These are phyloP conservation scores for Mycena sanguinolenta DNA, from an alignment of 768 basidiomycete genomes.

Conservation along the genomic window DNA sequence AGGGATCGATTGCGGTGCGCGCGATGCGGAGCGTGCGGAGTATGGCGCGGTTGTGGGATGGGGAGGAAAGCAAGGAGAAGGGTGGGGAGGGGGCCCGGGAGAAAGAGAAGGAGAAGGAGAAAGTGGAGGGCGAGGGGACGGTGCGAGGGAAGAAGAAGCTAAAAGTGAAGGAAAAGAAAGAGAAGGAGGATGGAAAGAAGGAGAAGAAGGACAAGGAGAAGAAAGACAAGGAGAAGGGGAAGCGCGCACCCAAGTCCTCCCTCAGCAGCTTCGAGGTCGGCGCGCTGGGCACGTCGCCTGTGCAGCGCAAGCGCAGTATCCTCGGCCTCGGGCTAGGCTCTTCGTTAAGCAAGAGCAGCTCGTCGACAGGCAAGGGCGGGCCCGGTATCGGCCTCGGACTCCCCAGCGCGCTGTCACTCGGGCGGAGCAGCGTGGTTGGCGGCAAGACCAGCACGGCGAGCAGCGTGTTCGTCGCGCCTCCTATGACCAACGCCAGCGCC, in stretches of 20 bases:
- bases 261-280: conserved; percentile 80
- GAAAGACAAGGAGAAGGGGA: conserved; percentile 47
- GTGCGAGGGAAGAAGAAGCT: conserved; percentile 45
- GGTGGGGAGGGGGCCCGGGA: conserved; percentile 41
- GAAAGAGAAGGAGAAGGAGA: conserved; percentile 48
- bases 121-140: conserved; percentile 55
- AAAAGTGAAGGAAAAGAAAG: conserved; percentile 46
- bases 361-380: conserved; percentile 13
- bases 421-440: conserved; percentile 23
- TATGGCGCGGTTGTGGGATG: conserved; percentile 70
- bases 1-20: conserved; percentile 78
- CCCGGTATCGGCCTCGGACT: conserved; percentile 33
- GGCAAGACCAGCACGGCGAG: conserved; percentile 45
- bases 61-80: conserved; percentile 46
- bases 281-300: conserved; percentile 60
- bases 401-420: conserved; percentile 34
- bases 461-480: conserved; percentile 41
- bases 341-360: conserved; percentile 25
- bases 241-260: conserved; percentile 60
- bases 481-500: not conserved
- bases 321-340: conserved; percentile 54
- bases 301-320: conserved; percentile 72
- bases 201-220: conserved; percentile 46
- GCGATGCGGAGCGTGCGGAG: conserved; percentile 84
- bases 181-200: conserved; percentile 46